Base-by-base conservation (phyloP, 139 green algal species). In the Monoraphidium neglectum region DNA sequence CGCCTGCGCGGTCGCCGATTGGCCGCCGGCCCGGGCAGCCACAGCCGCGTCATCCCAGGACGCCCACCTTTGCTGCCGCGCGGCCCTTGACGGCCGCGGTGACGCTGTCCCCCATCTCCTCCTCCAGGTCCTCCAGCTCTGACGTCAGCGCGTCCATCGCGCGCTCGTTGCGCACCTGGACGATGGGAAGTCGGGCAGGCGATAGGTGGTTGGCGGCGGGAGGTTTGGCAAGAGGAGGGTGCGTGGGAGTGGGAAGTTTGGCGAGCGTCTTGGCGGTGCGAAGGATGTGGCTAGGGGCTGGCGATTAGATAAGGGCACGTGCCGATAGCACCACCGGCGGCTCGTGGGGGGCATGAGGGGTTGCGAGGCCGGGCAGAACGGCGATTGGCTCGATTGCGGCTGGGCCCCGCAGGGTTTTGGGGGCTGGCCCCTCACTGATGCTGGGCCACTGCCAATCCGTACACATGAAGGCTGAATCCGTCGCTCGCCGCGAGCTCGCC, bases 71-170 rank as follows among this genome's bases (percentile, higher is more conserved):
- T 38, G 43, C 10, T 10, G 5, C 38, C 47, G 37, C 57, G 2
- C 38, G 68, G 24, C 59, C 72, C 72, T 70, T 70, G 40, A 70
- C 68, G 47, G 57, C 65, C 53, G 82, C 82, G 24, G 37, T 68
- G 26, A 98, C 92, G 56, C 84, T 92, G 33, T 96, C 92, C 4
- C 82, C 83, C 24, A 98, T 80, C 63, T 77, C 57, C 72, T 98
- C 94, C n/a, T 97, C 94, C 62, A 95, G 40, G 35, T 94, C 90
- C 62, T 98, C 94, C 36, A 95, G 61, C 82, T 98, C 92, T 74
- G 93, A 88, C 18, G 63, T 56, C 63, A 96, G 68, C 61, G 78
- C 80, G 37, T 93, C 86, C 47, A 94, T 87, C 30, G 72, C 87
- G 57, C 72, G 71, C 72, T 82, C 68, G 65, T 86, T 86, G 51